A percentile compares a stretch with the other conserved stretches of the same genome.
These are phyloP conservation scores for Lactarius sp. DNA, from an alignment of 768 basidiomycete genomes.

Conservation along the genomic window DNA sequence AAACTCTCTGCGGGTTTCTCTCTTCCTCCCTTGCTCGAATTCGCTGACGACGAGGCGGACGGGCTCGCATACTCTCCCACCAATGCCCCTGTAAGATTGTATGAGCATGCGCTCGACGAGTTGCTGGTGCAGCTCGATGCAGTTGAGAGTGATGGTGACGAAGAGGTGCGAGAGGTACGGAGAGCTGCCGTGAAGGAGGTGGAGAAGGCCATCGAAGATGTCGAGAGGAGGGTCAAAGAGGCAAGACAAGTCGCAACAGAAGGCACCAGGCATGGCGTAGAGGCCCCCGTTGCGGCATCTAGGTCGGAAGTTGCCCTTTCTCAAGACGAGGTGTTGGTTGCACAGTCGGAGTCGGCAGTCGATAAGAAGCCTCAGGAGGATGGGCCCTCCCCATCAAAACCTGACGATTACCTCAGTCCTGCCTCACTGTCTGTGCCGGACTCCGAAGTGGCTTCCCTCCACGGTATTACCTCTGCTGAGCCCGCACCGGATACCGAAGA, in stretches of 20 bases:
- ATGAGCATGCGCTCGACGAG: constrained; percentile 57
- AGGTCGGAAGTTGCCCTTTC: neutral
- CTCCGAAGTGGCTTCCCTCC: neutral
- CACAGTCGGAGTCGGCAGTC: neutral
- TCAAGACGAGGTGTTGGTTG: neutral
- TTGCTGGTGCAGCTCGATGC: constrained; percentile 64
- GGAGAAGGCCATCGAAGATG: constrained; percentile 51
- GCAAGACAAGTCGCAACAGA: neutral
- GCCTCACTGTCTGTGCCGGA: neutral
- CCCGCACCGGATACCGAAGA: neutral
- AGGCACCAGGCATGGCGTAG: neutral
- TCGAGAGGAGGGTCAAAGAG: constrained; percentile 37
- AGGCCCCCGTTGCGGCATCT: neutral
- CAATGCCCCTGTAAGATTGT: constrained; percentile 58
- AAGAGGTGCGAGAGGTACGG: constrained; percentile 46
- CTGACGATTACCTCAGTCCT: neutral
- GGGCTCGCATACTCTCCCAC: constrained; percentile 55
- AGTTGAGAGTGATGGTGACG: constrained; percentile 59
- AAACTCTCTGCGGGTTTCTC: constrained; percentile 15
- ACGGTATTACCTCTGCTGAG: too few species aligned
- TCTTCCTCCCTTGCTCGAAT: constrained; percentile 15
- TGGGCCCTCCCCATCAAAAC: neutral
- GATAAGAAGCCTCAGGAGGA: neutral
- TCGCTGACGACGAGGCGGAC: constrained; percentile 9
- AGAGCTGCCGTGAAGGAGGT: constrained; percentile 51